Evolutionary conservation across 2,329 filamentous ascomycete species (phyloP).

Genomic region (Botrytis elliptica): DNA sequence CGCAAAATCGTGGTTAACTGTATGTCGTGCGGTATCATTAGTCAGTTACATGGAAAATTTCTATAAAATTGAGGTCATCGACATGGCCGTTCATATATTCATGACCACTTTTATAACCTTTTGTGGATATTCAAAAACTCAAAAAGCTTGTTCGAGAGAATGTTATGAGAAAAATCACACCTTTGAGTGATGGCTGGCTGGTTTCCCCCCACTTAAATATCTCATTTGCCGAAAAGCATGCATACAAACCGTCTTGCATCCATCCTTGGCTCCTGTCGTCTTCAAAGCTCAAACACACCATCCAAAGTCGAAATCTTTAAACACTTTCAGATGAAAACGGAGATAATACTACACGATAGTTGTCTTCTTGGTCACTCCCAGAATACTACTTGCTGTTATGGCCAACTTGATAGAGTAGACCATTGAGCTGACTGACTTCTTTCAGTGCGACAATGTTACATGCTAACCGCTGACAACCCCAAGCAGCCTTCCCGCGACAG

Average conservation of each 20-base stretch:
- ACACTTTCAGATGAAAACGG: background rate
- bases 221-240: slow-evolving; percentile 18
- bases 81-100: background rate
- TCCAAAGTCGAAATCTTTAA: background rate
- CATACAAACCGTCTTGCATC: slow-evolving; percentile 9
- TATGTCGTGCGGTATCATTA: background rate
- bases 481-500: slow-evolving; percentile 6
- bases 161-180: slow-evolving; percentile 4
- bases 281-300: slow-evolving; percentile 7
- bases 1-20: background rate
- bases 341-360: background rate
- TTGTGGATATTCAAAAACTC: background rate
- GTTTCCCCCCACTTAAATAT: slow-evolving; percentile 8
- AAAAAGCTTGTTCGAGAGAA: slow-evolving; percentile 13
- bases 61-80: background rate
- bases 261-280: slow-evolving; percentile 8
- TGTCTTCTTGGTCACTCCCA: background rate
- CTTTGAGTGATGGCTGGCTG: background rate
- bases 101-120: background rate
- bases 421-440: slow-evolving; percentile 10
- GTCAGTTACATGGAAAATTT: background rate
- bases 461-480: slow-evolving; percentile 14
- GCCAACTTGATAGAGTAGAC: background rate
- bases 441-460: background rate
- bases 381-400: background rate